These are phyloP conservation scores for Boletus fagicola DNA, from an alignment of 768 basidiomycete species.

Conservation along the genomic window DNA sequence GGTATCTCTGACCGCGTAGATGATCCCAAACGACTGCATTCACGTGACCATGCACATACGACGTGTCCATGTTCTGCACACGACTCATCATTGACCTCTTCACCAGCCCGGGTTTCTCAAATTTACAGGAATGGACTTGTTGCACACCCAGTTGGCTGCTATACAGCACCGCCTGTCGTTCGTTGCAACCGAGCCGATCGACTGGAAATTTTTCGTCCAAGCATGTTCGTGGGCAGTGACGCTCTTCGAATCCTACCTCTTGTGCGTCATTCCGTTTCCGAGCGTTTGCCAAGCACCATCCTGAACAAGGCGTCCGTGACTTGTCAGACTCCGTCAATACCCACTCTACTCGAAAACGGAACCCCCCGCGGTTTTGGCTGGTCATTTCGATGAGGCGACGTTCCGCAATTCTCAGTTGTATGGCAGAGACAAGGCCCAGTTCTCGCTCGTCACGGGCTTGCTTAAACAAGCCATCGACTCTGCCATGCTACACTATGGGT, in stretches of 20 bases:
- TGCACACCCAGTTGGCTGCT: slow-evolving; percentile 54
- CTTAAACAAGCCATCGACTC: slow-evolving; percentile 74
- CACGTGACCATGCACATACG: slow-evolving; percentile 12
- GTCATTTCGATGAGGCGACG: slow-evolving; percentile 63
- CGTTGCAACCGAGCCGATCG: slow-evolving; percentile 66
- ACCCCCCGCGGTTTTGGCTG: slow-evolving; percentile 68
- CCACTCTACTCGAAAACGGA: slow-evolving; percentile 75
- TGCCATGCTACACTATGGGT: slow-evolving; percentile 65
- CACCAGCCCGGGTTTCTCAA: not conserved
- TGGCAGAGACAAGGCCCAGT: slow-evolving; percentile 86
- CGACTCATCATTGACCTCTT: not conserved
- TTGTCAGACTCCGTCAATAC: slow-evolving; percentile 67
- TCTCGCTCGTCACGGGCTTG: slow-evolving; percentile 69
- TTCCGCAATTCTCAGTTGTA: slow-evolving; percentile 92
- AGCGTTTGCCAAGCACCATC: not conserved
- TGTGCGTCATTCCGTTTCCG: slow-evolving; percentile 50
- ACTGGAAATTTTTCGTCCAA: slow-evolving; percentile 85
- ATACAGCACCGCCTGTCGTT: slow-evolving; percentile 67
- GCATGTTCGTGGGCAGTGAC: slow-evolving; percentile 72
- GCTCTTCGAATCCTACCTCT: slow-evolving; percentile 83
- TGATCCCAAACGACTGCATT: not conserved
- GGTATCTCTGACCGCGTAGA: not conserved
- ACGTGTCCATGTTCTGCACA: slow-evolving; percentile 8
- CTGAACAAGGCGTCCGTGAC: not conserved
- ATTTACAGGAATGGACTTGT: slow-evolving; percentile 49